Evolutionary conservation across 2,329 filamentous ascomycete species (phyloP).

Genomic region (Daldinia sp.): DNA sequence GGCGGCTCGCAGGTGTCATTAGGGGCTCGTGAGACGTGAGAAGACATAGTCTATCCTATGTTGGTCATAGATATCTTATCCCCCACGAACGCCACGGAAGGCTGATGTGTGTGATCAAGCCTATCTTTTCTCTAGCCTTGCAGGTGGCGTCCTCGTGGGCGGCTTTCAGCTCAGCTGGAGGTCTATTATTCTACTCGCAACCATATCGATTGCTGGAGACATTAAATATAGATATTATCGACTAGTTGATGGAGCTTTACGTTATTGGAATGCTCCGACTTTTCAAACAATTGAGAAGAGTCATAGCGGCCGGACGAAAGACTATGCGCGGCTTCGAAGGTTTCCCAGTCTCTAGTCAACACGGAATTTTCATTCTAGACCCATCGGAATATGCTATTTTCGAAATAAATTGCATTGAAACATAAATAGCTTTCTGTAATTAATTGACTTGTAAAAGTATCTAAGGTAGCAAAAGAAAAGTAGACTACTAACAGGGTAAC

Average conservation of each 20-base stretch:
- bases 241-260: slow-evolving; percentile 9
- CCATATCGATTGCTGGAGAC: slow-evolving; percentile 1
- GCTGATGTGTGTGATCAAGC: slow-evolving; percentile 33
- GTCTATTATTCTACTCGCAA: slow-evolving; percentile 4
- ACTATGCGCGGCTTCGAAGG: no score
- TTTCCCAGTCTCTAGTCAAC: no score
- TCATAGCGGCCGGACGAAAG: neutral
- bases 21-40: neutral
- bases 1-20: neutral
- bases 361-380: no score
- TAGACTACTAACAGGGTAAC: neutral
- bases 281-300: no score
- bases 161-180: slow-evolving; percentile 17
- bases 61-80: slow-evolving; percentile 8
- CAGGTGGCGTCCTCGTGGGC: slow-evolving; percentile 22
- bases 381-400: no score
- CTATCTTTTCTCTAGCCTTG: neutral
- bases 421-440: neutral
- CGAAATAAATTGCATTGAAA: no score
- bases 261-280: slow-evolving; percentile 16
- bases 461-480: no score
- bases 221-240: neutral
- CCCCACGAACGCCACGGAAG: slow-evolving; percentile 25
- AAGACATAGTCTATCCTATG: neutral
- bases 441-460: neutral